These are phyloP conservation scores for Malus hybrid DNA, from an alignment of 331 rosid genomes.

Conservation along the genomic window DNA sequence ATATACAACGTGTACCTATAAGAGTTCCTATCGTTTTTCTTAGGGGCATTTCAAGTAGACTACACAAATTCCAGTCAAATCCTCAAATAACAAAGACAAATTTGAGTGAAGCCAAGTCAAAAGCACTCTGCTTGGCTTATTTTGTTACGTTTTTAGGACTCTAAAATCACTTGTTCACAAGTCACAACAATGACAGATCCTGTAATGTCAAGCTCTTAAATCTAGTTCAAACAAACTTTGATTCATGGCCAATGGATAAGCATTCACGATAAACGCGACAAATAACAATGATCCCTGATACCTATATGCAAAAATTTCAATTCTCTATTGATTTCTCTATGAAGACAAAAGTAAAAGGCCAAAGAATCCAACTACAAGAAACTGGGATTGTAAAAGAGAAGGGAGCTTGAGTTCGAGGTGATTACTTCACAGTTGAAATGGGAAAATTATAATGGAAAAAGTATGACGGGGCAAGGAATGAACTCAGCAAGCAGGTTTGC, in stretches of 20 bases:
- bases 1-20: not conserved
- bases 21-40: not conserved
- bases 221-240: not conserved
- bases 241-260: not conserved
- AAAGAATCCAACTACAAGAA: not conserved
- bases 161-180: not conserved
- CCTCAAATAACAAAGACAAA: not conserved
- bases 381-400: not conserved
- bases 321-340: not conserved
- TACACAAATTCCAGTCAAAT: not conserved
- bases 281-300: not conserved
- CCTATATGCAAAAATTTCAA: not conserved
- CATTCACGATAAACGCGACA: not conserved
- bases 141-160: not conserved
- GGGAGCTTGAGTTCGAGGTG: not conserved
- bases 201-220: not conserved
- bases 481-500: conserved; percentile 92
- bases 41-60: not conserved
- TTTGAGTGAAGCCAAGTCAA: not conserved
- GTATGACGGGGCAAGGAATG: conserved; percentile 89
- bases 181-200: not conserved
- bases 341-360: not conserved
- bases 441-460: conserved; percentile 50
- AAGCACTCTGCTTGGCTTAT: not conserved
- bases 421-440: not conserved